Evolutionary conservation across 2,329 filamentous ascomycete genomes (phyloP), one percentile per base, ranked within the genome.

Genomic region (Trichoderma simmonsii): DNA sequence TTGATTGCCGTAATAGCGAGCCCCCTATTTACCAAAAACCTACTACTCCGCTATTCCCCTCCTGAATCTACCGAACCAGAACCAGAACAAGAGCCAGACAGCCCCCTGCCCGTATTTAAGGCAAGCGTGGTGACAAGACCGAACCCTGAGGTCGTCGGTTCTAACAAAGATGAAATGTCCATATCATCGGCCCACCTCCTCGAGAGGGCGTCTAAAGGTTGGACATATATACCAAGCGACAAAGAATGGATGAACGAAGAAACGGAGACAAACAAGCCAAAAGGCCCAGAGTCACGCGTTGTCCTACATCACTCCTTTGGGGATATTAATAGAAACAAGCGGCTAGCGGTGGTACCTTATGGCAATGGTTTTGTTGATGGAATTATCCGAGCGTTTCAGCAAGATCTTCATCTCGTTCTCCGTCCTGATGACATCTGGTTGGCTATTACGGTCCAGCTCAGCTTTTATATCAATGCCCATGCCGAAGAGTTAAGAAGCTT

Each of bases 401-500:
- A 76, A 26, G 72, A 76, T 61, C 71, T 72, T n/a, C 74, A 75
- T 48, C 74, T 75, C 4, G 68, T 71, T 34, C 69, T 76, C 26
- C 75, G 73, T 6, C 73, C 73, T 6, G 74, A 75, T 43, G 77
- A 79, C 71, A 75, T 78, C 6, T 79, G 78, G 77, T 74, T 79
- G 4, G 73, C 79, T 30, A 78, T 79, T 30, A 71, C 79, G 32
- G 75, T 76, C 7, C 76, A 75, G 21, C 62, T 75, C 21, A 75
- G 72, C 72, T 74, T 75, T 63, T 75, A 73, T 61, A 56, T 73
- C 30, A 73, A 73, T 30, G 72, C 61, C 24, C 70, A 73, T 32
- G 62, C 73, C 12, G 74, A 75, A 34, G 63, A 72, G 26, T 21
- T 75, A 30, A 68, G 72, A 9, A 24, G 39, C 5, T 9, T 70